A percentile compares a stretch with the other conserved stretches of the same genome.
These are phyloP conservation scores for Nemania diffusa DNA, from an alignment of 2,329 filamentous ascomycete species.

Conservation along the genomic window DNA sequence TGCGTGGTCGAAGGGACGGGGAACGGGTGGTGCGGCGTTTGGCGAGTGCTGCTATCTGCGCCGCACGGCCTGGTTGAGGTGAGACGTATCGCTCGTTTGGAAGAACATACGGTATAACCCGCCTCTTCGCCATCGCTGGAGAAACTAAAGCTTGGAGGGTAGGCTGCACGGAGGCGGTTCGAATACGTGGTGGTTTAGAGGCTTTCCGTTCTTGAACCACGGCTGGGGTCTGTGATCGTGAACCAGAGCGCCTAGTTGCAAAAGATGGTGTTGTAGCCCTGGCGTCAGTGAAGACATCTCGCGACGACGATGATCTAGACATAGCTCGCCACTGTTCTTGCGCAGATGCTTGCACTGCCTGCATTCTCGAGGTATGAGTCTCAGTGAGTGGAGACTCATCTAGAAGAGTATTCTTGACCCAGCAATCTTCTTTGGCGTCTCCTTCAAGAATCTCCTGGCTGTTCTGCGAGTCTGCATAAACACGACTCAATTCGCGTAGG, in stretches of 20 bases:
- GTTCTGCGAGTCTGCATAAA: slow-evolving; percentile 60
- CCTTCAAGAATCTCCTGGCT: slow-evolving; percentile 66
- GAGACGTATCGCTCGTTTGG: slow-evolving; percentile 53
- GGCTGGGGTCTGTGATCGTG: slow-evolving; percentile 55
- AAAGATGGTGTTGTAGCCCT: slow-evolving; percentile 51
- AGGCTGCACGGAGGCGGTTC: slow-evolving; percentile 65
- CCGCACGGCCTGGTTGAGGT: slow-evolving; percentile 48
- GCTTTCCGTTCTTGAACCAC: slow-evolving; percentile 53
- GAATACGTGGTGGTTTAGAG: slow-evolving; percentile 60
- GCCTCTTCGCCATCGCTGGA: slow-evolving; percentile 56
- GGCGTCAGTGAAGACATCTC: slow-evolving; percentile 40
- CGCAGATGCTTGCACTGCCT: slow-evolving; percentile 55
- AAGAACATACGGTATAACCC: slow-evolving; percentile 57
- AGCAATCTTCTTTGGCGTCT: slow-evolving; percentile 72
- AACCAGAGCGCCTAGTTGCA: slow-evolving; percentile 50
- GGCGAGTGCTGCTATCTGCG: slow-evolving; percentile 45
- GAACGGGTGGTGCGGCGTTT: slow-evolving; percentile 67
- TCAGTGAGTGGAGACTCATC: slow-evolving; percentile 64
- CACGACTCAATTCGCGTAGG: slow-evolving; percentile 69
- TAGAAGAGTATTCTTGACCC: slow-evolving; percentile 72
- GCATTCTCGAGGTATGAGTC: slow-evolving; percentile 55
- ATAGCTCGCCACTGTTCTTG: slow-evolving; percentile 52
- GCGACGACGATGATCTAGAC: slow-evolving; percentile 57
- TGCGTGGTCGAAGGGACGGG: slow-evolving; percentile 56
- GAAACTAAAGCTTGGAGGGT: slow-evolving; percentile 53